These are phyloP conservation scores for Talaromyces nanjingensis DNA, from an alignment of 495 filamentous ascomycete genomes.

Conservation along the genomic window DNA sequence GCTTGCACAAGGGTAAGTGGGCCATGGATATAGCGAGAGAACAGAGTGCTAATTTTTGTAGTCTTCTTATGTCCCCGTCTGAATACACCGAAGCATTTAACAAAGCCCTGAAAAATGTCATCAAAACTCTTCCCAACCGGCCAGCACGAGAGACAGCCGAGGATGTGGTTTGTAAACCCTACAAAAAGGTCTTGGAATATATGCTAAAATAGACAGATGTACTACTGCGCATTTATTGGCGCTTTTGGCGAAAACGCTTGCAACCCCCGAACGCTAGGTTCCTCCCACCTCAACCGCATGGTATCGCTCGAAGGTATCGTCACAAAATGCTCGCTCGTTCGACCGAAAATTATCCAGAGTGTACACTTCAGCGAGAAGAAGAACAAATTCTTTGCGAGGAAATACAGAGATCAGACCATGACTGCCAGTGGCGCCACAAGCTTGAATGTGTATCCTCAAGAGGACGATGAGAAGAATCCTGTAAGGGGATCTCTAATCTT, in stretches of 20 bases:
- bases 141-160: conserved; percentile 51
- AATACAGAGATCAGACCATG: conserved; percentile 96
- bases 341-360: conserved; percentile 95
- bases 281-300: conserved; percentile 86
- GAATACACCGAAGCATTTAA: conserved; percentile 85
- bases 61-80: conserved; percentile 77
- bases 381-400: conserved; percentile 72
- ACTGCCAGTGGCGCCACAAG: conserved; percentile 78
- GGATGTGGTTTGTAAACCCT: conserved; percentile 44
- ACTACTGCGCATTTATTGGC: conserved; percentile 92
- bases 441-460: conserved; percentile 86
- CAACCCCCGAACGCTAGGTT: conserved; percentile 89
- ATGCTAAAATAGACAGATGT: conserved; percentile 43
- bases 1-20: conserved; percentile 68
- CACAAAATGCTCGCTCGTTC: conserved; percentile 88
- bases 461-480: conserved; percentile 77
- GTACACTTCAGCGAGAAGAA: conserved; percentile 90
- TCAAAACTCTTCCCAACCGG: conserved; percentile 66
- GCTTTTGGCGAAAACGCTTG: conserved; percentile 92
- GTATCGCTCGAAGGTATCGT: conserved; percentile 97
- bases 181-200: background rate
- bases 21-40: background rate
- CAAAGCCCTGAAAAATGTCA: conserved; percentile 76
- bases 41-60: conserved; percentile 17
- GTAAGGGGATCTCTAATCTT: too few species aligned